Evolutionary conservation across 1,284 basidiomycete genomes (phyloP).

Genomic region (Ganoderma resinaceum): DNA sequence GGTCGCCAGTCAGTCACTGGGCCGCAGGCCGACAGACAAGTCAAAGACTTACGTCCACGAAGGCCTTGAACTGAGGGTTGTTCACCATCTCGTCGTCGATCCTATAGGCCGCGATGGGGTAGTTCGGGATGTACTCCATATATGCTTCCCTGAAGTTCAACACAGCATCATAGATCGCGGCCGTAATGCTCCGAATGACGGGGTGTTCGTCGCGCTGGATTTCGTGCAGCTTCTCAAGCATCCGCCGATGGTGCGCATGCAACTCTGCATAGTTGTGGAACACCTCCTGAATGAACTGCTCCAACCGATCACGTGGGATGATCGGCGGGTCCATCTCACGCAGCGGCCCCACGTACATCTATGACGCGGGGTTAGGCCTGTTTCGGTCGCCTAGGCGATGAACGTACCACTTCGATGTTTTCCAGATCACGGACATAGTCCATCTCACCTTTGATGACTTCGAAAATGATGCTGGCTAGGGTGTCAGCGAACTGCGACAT

Average conservation of each 20-base stretch:
- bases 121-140: conserved; percentile 92
- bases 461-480: conserved; percentile 81
- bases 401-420: conserved; percentile 80
- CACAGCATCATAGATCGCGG: conserved; percentile 87
- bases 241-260: conserved; percentile 70
- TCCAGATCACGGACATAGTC: conserved; percentile 94
- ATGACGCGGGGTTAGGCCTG: neutral
- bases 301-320: conserved; percentile 74
- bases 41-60: conserved; percentile 73
- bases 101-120: conserved; percentile 91
- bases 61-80: conserved; percentile 82
- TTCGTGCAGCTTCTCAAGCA: conserved; percentile 84
- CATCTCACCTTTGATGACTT: conserved; percentile 96
- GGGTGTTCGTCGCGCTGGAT: conserved; percentile 94
- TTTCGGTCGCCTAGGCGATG: neutral
- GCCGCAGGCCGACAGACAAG: neutral
- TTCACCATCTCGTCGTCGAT: conserved; percentile 88
- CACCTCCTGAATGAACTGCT: conserved; percentile 87
- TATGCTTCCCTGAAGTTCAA: conserved; percentile 95
- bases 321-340: conserved; percentile 79
- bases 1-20: neutral
- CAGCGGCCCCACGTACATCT: conserved; percentile 84
- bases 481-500: neutral
- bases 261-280: conserved; percentile 93
- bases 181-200: conserved; percentile 82